Evolutionary conservation across 495 filamentous ascomycete species (phyloP).

Genomic region (Ascobolus immersus): DNA sequence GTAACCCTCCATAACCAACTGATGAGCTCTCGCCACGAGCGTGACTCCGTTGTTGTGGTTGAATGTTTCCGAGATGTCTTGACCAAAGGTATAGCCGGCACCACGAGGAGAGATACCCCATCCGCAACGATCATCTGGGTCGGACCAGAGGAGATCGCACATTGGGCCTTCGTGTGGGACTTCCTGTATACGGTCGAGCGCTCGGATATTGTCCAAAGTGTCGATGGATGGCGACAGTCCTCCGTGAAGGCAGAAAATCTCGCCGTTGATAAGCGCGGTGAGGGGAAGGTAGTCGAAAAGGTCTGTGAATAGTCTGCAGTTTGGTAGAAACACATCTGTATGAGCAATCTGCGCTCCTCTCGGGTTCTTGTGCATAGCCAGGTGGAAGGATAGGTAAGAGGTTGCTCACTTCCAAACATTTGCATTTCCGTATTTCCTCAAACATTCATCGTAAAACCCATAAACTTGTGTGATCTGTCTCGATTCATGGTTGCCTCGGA

Average conservation of each 20-base stretch:
- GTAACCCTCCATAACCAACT: conserved; percentile 95
- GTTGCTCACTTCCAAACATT: conserved; percentile 83
- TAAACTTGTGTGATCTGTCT: conserved; percentile 95
- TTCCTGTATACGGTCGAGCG: conserved; percentile 89
- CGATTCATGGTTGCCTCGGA: conserved; percentile 91
- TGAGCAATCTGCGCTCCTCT: neutral
- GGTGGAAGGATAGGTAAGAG: no score
- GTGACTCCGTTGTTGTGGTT: conserved; percentile 99
- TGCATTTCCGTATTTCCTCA: conserved; percentile 92
- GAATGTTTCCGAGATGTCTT: conserved; percentile 98
- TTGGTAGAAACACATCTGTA: conserved; percentile 3
- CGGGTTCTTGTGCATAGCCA: no score
- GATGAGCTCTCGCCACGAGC: conserved; percentile 77
- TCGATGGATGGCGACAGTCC: conserved; percentile 91
- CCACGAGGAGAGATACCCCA: conserved; percentile 96
- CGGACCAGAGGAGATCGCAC: conserved; percentile 95
- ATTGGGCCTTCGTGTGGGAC: conserved; percentile 96
- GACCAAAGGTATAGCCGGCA: conserved; percentile 94
- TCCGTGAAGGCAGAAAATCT: conserved; percentile 98
- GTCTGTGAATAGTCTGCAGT: conserved; percentile 45
- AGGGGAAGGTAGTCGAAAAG: conserved; percentile 97
- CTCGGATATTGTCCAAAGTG: conserved; percentile 91
- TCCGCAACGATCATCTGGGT: conserved; percentile 92
- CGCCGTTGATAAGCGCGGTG: conserved; percentile 95
- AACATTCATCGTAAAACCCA: conserved; percentile 92